Base-by-base conservation (phyloP, 148 eudicot genomes). In the Diospyros kaki region DNA sequence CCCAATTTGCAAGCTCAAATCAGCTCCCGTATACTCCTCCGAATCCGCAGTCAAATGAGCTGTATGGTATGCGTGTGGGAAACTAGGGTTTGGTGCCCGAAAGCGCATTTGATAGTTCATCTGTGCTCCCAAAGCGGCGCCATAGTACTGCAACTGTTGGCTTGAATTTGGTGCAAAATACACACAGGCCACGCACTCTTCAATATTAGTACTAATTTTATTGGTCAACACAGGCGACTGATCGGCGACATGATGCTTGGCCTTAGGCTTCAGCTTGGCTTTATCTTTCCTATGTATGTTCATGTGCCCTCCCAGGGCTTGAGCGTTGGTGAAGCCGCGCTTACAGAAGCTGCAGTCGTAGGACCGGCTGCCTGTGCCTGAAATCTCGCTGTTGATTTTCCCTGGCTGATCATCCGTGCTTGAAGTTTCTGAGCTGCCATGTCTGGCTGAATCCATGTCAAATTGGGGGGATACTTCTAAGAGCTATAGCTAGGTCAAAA, bases 301-400 rank as follows among this genome's bases (percentile, higher is more conserved):
- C 88, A 87, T 88, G 73, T 86, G 89, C 2, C 89, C 91, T 53
- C 91, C 91, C 12, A 88, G 69, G 58, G 89, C 89, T 74, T 88
- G 89, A 75, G 87, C 87, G 73, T 84, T 88, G 5, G 84, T 78
- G 83, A 88, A 88, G 6, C 89, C 89, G 46, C 82, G 78, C 77
- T 86, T 86, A 77, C 91, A 88, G 58, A 67, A 88, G 28, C 42
- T 68, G 72, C 91, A 86, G 46, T 86, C 86, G 50, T 86, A 88
- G 2, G 83, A 81, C 38, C 89, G 73, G 12, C 85, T 28, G 28
- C 28, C 84, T 5, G 79, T 44, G 9, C 84, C 86, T 1, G 71
- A 51, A 58, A 70, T 72, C 9, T 84, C 87, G 1, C 76, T 77
- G 11, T 71, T 75, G n/a, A 66, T 41, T 52, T 71, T 72, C 28